Evolutionary conservation across 2,329 filamentous ascomycete genomes (phyloP).

Genomic region (Byssothecium circinans): DNA sequence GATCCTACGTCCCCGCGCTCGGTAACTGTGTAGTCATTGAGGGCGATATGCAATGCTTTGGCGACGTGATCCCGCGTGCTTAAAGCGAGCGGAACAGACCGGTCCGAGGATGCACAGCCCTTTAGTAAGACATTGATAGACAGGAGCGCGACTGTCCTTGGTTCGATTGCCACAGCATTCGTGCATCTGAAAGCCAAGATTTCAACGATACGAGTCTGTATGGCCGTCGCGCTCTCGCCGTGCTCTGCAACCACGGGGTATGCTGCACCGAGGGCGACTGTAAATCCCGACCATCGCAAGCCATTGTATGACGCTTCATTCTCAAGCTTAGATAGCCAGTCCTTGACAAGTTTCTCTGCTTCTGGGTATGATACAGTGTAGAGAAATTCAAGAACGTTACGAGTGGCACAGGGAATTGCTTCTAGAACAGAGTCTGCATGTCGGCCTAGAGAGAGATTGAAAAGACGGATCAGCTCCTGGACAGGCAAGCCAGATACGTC

Average conservation of each 20-base stretch:
- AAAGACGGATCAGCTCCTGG: constrained; percentile 21
- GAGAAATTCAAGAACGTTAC: constrained; percentile 24
- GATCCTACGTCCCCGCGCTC: constrained; percentile 89
- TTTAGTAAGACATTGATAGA: constrained; percentile 43
- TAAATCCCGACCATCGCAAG: constrained; percentile 46
- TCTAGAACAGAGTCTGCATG: constrained; percentile 39
- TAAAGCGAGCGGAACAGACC: constrained; percentile 4
- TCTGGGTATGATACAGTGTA: constrained; percentile 8
- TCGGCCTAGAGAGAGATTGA: constrained; percentile 40
- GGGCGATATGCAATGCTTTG: constrained; percentile 45
- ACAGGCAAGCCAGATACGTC: constrained; percentile 14
- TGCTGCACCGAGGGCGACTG: constrained; percentile 48
- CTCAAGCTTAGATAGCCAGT: constrained; percentile 36
- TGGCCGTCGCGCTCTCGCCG: constrained; percentile 1
- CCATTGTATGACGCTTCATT: constrained; percentile 45
- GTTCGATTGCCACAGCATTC: constrained; percentile 45
- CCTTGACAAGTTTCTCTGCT: constrained; percentile 20
- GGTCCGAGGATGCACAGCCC: constrained; percentile 6
- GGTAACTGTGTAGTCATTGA: constrained; percentile 91
- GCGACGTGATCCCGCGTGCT: constrained; percentile 25
- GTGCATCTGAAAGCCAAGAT: constrained; percentile 43
- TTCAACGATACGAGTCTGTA: constrained; percentile 33
- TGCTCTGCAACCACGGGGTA: constrained; percentile 23
- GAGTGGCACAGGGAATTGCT: constrained; percentile 29
- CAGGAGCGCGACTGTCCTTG: constrained; percentile 47